Evolutionary conservation across 495 filamentous ascomycete genomes (phyloP).

Genomic region (Neurospora africana): DNA sequence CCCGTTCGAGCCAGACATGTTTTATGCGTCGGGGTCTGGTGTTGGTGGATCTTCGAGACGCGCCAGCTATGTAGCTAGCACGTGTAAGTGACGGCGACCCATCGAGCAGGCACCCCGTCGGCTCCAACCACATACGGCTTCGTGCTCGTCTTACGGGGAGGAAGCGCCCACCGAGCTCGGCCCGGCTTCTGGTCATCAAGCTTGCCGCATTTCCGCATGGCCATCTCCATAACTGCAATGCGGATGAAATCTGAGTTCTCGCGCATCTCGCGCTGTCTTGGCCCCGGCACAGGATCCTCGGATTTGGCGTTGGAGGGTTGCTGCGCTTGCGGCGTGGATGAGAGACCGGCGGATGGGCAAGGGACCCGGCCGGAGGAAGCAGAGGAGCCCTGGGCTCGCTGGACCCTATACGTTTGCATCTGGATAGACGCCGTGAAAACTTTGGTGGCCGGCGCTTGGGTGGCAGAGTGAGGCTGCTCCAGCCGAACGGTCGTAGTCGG

Average conservation of each 20-base stretch:
- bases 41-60: background rate
- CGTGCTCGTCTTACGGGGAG: constrained; percentile 57
- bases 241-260: constrained; percentile 93
- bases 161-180: constrained; percentile 75
- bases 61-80: background rate
- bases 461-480: constrained; percentile 39
- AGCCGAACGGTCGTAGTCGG: constrained; percentile 59
- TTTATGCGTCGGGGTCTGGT: background rate
- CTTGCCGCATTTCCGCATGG: constrained; percentile 88
- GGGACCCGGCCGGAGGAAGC: constrained; percentile 25
- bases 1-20: background rate
- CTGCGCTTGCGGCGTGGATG: constrained; percentile 30
- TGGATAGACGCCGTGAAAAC: constrained; percentile 69
- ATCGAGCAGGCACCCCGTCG: constrained; percentile 42
- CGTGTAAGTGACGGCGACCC: constrained; percentile 27
- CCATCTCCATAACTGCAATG: constrained; percentile 92
- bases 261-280: constrained; percentile 76
- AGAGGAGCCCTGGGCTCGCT: constrained; percentile 31
- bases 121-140: constrained; percentile 41
- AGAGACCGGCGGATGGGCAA: constrained; percentile 23
- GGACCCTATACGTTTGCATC: constrained; percentile 70
- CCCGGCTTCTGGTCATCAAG: constrained; percentile 76
- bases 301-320: constrained; percentile 19
- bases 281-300: constrained; percentile 31
- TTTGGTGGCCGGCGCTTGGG: constrained; percentile 17